Evolutionary conservation across 73 alveolate genomes (phyloP).

Genomic region (Durusdinium trenchii): DNA sequence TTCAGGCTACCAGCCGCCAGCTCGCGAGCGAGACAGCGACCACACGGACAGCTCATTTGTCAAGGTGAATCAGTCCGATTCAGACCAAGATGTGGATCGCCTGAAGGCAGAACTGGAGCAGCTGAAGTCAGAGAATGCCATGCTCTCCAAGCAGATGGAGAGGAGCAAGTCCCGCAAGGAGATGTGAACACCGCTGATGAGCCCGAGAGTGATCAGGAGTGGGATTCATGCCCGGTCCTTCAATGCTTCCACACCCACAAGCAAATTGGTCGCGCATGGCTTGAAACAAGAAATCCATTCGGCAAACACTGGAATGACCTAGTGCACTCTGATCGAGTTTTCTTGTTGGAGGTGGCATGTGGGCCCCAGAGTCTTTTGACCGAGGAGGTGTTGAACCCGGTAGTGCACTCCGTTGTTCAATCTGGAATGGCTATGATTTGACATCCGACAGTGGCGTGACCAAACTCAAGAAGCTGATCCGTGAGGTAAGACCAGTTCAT

Average conservation of each 20-base stretch:
- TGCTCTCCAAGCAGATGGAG: not conserved
- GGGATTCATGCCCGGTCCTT: not conserved
- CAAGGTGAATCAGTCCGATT: too few relatives aligned
- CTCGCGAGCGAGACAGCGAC: too few relatives aligned
- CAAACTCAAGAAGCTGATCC: not conserved
- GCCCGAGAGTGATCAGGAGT: not conserved
- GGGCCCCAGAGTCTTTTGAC: not conserved
- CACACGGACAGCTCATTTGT: too few relatives aligned
- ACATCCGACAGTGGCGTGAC: not conserved
- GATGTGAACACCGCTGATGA: not conserved
- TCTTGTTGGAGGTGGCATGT: slow-evolving; percentile 14
- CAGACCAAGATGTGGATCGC: too few relatives aligned
- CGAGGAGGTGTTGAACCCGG: not conserved
- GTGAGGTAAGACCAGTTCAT: not conserved
- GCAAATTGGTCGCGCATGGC: not conserved
- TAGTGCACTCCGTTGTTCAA: not conserved
- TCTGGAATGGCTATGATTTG: not conserved
- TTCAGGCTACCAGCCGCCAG: too few relatives aligned
- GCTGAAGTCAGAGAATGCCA: not conserved
- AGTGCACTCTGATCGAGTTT: not conserved
- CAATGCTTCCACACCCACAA: not conserved
- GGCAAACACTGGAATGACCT: not conserved
- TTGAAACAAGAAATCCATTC: too few relatives aligned
- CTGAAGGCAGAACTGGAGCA: too few relatives aligned
- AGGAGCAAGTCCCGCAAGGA: slow-evolving; percentile 4